Evolutionary conservation across 306 rosid genomes (phyloP), one percentile per base, ranked within the genome.

Genomic region (Macrotyloma uniflorum): DNA sequence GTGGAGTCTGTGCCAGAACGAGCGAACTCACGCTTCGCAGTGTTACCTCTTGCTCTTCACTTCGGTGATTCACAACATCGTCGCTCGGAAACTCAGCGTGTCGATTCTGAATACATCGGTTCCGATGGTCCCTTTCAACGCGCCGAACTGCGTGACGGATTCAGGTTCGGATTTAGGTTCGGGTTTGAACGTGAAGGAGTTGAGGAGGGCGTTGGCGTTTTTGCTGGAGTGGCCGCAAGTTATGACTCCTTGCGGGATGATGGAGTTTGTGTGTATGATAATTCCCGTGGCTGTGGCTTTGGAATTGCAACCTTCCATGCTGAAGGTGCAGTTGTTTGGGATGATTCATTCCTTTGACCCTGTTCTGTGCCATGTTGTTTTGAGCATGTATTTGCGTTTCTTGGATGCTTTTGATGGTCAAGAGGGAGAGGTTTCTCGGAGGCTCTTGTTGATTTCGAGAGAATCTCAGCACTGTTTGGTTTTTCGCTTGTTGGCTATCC

Each of bases 311-410:
- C 86, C 96, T 4, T 95, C 98, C 4, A 87, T 92, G 98, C 85
- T 95, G 76, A 95, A 85, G 89, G 98, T 95, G 82, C 98, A 95
- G 83, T 91, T 95, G 76, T 92, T 88, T 57, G 97, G 98, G 16
- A 84, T 91, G 98, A 69, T 89, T 65, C 87, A 89, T 82, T 95
- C 98, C 15, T 91, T 66, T 82, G 88, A 95, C 72, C 96, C 98
- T n/a, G 46, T 95, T 71, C 72, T 89, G 10, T 89, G 93, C 76
- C 98, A 95, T 83, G 87, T 87, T 35, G 93, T 92, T 86, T 87
- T 95, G 90, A 86, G 79, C 55, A 86, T 95, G 98, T 89, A 83
- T 70, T 69, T 85, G 78, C 80, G 67, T 64, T 92, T 95, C 75
- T 57, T 86, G 68, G 97, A 95, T 51, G 91, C 96, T 1, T 95